Evolutionary conservation across 305 asterid species (phyloP).

Genomic region (Ilex paraguariensis): DNA sequence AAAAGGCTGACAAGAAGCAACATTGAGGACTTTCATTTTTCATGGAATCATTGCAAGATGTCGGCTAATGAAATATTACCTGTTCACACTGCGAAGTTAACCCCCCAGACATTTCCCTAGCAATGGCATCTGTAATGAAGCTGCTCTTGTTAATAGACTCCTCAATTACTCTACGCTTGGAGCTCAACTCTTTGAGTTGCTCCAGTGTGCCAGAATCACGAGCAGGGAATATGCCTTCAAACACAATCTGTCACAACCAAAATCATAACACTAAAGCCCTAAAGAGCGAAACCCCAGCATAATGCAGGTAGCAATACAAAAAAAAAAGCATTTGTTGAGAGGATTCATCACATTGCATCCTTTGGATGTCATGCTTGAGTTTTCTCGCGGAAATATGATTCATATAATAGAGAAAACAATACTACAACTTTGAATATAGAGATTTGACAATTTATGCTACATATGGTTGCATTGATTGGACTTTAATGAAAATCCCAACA

Average conservation of each 20-base stretch:
- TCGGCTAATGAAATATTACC: slow-evolving; percentile 19
- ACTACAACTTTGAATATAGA: no score
- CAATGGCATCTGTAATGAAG: slow-evolving; percentile 52
- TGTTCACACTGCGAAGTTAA: slow-evolving; percentile 53
- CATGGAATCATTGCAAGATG: no score
- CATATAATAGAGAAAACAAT: no score
- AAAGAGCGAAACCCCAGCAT: no score
- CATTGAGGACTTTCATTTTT: no score
- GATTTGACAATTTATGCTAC: no score
- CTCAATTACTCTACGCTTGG: slow-evolving; percentile 55
- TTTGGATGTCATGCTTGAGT: no score
- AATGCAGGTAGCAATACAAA: slow-evolving; percentile 1
- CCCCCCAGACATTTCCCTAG: slow-evolving; percentile 72
- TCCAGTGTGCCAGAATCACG: slow-evolving; percentile 48
- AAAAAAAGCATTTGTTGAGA: neutral
- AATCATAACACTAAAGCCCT: neutral
- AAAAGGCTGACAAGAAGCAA: no score
- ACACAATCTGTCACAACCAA: slow-evolving; percentile 33
- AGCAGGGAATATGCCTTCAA: slow-evolving; percentile 32
- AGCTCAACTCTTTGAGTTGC: slow-evolving; percentile 60
- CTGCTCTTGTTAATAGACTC: slow-evolving; percentile 42
- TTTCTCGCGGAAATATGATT: no score
- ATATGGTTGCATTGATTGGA: no score
- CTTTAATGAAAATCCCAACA: no score
- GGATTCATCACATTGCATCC: no score